phyloP scores from a whole-genome alignment of 2,329 filamentous ascomycete species.

The Clarireedia hainanense region DNA sequence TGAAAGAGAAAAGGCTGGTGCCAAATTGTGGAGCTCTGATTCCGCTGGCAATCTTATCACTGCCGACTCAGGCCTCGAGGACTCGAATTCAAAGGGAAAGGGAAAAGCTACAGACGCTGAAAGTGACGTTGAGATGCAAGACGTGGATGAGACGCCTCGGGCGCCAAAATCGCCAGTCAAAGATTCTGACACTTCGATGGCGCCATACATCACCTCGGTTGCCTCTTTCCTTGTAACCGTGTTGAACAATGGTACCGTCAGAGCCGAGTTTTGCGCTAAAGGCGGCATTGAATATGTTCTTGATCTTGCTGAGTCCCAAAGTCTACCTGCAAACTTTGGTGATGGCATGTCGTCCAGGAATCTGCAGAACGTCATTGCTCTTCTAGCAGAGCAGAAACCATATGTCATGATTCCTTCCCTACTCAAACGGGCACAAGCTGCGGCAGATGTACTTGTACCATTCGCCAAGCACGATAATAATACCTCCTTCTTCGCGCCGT shows the following conservation, averaged over 20 bases:
- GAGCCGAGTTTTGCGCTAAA: constrained; percentile 58
- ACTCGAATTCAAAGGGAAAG: constrained; percentile 33
- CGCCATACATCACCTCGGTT: constrained; percentile 62
- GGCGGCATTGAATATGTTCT: constrained; percentile 79
- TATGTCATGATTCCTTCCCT: constrained; percentile 77
- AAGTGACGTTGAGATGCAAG: constrained; percentile 59
- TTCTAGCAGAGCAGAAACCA: constrained; percentile 72
- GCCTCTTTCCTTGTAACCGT: constrained; percentile 60
- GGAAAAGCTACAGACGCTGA: constrained; percentile 36
- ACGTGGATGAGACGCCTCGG: constrained; percentile 32
- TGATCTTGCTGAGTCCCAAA: constrained; percentile 75
- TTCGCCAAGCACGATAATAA: constrained; percentile 46
- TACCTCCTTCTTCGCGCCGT: constrained; percentile 62
- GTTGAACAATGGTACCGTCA: constrained; percentile 25
- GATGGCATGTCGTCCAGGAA: constrained; percentile 60
- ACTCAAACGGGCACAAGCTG: constrained; percentile 62
- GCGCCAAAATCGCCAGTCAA: constrained; percentile 10
- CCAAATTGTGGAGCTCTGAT: constrained; percentile 64
- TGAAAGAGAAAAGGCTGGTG: constrained; percentile 61
- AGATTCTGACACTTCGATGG: constrained; percentile 22
- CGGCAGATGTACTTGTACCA: constrained; percentile 59
- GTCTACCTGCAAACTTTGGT: constrained; percentile 66
- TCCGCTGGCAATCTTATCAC: constrained; percentile 50
- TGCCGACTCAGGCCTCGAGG: constrained; percentile 37
- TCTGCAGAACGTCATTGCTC: constrained; percentile 65